A percentile compares a stretch with the other conserved stretches of the same genome.
Evolutionary conservation across 2,329 filamentous ascomycete genomes (phyloP).

Genomic region (Microcyclospora pomicola): DNA sequence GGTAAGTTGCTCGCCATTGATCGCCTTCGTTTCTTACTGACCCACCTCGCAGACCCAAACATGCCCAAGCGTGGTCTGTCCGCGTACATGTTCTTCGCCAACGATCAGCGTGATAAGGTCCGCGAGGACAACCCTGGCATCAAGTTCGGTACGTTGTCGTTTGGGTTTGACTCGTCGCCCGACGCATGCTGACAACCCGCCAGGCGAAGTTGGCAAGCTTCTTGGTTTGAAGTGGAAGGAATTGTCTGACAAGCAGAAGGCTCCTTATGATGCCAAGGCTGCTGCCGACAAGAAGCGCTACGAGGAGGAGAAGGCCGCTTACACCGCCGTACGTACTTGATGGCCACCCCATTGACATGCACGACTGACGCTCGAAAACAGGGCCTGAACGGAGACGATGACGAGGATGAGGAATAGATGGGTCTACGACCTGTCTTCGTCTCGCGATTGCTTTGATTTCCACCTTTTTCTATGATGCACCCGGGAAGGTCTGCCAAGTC

Average conservation of each 20-base stretch:
- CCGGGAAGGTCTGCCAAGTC: too few species aligned
- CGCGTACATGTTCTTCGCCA: slow-evolving; percentile 99
- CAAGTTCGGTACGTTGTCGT: slow-evolving; percentile 59
- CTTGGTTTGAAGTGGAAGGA: slow-evolving; percentile 99
- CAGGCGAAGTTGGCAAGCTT: slow-evolving; percentile 91
- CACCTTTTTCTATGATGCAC: background rate
- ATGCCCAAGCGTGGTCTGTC: slow-evolving; percentile 98
- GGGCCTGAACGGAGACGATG: slow-evolving; percentile 20
- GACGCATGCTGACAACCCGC: slow-evolving; percentile 1
- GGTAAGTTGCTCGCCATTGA: slow-evolving; percentile 32
- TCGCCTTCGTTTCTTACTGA: slow-evolving; percentile 5
- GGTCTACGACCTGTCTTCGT: background rate
- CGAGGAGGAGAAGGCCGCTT: slow-evolving; percentile 92
- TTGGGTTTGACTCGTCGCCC: slow-evolving; percentile 1
- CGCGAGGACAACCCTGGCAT: slow-evolving; percentile 97
- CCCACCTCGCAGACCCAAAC: slow-evolving; percentile 59
- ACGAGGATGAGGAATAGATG: slow-evolving; percentile 25
- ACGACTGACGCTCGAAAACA: slow-evolving; percentile 8
- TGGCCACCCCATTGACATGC: background rate
- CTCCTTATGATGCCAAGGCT: slow-evolving; percentile 93
- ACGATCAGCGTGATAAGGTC: slow-evolving; percentile 96
- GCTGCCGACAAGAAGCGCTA: slow-evolving; percentile 97
- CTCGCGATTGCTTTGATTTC: background rate
- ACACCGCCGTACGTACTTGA: slow-evolving; percentile 53
- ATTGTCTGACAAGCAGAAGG: slow-evolving; percentile 80